Evolutionary conservation across 495 filamentous ascomycete species (phyloP), one percentile per base, ranked within the genome.

Genomic region (Chaetomium tenue): DNA sequence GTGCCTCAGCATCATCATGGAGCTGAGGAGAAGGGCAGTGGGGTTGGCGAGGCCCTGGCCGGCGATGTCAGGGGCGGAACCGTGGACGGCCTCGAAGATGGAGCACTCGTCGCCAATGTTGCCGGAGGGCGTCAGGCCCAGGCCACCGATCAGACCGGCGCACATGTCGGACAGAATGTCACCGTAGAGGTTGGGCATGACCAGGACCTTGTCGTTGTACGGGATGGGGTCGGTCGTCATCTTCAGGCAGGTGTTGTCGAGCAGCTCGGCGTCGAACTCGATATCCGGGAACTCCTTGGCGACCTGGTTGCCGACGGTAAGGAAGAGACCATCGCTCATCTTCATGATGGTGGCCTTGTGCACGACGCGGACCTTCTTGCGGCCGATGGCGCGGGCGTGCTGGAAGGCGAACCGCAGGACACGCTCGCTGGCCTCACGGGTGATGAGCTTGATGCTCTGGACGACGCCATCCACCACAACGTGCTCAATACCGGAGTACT

Each of bases 291-390:
- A 98, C 69, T 97, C 92, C 87, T 97, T 93, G 76, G 90, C 80
- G 73, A 98, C 82, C 28, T 92, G 83, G 39, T 87, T 81, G 70
- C 92, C 95, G 59, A 86, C 89, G 77, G 84, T 89, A 63, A 98
- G 83, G 88, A 98, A 98, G 56, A 98, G 90, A 80, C 94, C 94
- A 79, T 98, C 94, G 78, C 85, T 89, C 95, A 98, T 98, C 88
- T 98, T 98, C 94, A 98, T 98, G 83, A 98, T 98, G 72, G 95
- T 98, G 72, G 93, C 94, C 86, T 98, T 98, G 87, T 98, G 93
- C 58, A 98, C 94, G 46, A 89, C 93, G 67, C 94, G 90, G 65
- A 98, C 94, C 87, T 97, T 97, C 76, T 86, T 90, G 83, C 89
- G 89, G 73, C 92, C 90, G 67, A 97, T 90, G 58, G 90, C 85